These are phyloP conservation scores for Solanum aculeatissimum DNA, from an alignment of 305 asterid genomes.

Conservation along the genomic window DNA sequence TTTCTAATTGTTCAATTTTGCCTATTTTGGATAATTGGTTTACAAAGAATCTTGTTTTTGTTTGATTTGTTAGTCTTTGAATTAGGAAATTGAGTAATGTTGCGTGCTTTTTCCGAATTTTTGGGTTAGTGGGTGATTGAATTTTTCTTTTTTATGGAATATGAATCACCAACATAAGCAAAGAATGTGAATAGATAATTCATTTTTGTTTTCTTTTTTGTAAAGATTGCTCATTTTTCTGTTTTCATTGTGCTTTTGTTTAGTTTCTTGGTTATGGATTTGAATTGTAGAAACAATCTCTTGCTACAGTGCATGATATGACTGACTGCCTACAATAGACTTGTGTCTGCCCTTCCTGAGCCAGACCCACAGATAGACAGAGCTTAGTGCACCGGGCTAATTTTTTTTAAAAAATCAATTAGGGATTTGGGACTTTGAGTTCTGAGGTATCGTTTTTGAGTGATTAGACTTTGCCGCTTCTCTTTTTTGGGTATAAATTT, in stretches of 20 bases:
- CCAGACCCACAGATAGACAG: too few relatives aligned
- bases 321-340: too few relatives aligned
- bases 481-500: background rate
- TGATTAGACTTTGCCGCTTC: background rate
- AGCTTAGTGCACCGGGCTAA: too few relatives aligned
- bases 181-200: background rate
- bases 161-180: background rate
- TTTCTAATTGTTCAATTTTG: background rate
- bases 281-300: too few relatives aligned
- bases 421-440: background rate
- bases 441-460: background rate
- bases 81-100: background rate
- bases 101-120: background rate
- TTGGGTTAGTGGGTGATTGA: background rate
- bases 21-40: background rate
- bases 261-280: background rate
- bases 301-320: too few relatives aligned
- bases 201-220: background rate
- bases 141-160: background rate
- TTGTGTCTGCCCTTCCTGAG: too few relatives aligned
- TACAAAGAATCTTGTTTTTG: background rate
- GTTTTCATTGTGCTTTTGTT: background rate
- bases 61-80: background rate
- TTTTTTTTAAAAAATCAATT: background rate
- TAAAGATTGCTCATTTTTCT: background rate